Evolutionary conservation across 805 yeast genomes (phyloP).

Genomic region (Zygotorulaspora florentina): DNA sequence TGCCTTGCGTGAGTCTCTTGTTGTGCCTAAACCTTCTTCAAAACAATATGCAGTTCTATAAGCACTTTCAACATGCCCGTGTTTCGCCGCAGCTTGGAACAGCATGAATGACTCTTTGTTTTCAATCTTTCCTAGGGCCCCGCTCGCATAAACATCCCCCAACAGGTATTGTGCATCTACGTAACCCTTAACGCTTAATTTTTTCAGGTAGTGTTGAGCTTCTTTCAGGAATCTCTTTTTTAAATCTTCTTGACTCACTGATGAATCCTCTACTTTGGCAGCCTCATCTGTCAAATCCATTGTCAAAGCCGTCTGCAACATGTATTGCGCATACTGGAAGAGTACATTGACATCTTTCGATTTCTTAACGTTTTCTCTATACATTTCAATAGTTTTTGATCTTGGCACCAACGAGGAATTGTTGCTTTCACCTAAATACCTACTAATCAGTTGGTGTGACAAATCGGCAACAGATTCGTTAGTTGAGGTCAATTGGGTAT

Average conservation of each 20-base stretch:
- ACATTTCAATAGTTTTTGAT: slow-evolving; percentile 79
- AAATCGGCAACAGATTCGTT: slow-evolving; percentile 45
- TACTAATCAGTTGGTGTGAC: slow-evolving; percentile 49
- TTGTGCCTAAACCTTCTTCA: slow-evolving; percentile 91
- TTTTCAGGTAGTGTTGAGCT: slow-evolving; percentile 64
- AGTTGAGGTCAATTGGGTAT: slow-evolving; percentile 37
- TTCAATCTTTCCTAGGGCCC: slow-evolving; percentile 77
- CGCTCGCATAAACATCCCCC: slow-evolving; percentile 86
- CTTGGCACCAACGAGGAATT: slow-evolving; percentile 57
- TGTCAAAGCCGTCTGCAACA: slow-evolving; percentile 77
- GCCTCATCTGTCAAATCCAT: slow-evolving; percentile 36
- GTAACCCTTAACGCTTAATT: slow-evolving; percentile 73
- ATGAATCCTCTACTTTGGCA: slow-evolving; percentile 5
- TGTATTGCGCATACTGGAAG: slow-evolving; percentile 86
- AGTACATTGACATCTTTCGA: slow-evolving; percentile 82
- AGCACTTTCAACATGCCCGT: slow-evolving; percentile 87
- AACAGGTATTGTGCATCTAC: slow-evolving; percentile 87
- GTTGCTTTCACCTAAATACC: slow-evolving; percentile 50
- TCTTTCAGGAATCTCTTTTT: slow-evolving; percentile 66
- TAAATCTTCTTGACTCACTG: slow-evolving; percentile 30
- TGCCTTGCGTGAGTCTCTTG: slow-evolving; percentile 82
- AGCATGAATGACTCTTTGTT: slow-evolving; percentile 68
- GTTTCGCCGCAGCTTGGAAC: slow-evolving; percentile 89
- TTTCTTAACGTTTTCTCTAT: slow-evolving; percentile 78
- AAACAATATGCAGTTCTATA: slow-evolving; percentile 88